Evolutionary conservation across 2,329 filamentous ascomycete species (phyloP), one percentile per base, ranked within the genome.

Genomic region (Sordariomycetes sp.): DNA sequence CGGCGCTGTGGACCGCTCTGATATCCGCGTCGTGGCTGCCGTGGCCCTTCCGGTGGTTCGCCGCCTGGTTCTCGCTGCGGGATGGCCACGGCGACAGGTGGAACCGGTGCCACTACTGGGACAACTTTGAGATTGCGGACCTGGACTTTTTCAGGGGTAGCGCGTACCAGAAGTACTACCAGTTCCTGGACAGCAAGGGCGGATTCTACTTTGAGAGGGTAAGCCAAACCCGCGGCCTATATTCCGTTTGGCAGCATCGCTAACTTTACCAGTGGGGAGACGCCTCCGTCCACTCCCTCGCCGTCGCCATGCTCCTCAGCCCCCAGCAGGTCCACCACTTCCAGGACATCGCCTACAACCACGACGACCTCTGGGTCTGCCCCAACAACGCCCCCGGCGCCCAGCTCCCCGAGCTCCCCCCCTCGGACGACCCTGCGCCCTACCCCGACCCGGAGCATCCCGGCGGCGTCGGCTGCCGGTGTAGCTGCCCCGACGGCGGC

Each of bases 41-140:
- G 1, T 74, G 68, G 60, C 73, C 73, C 5, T 64, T 75, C 51
- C 68, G 73, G 8, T 52, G 51, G 51, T 13, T 52, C 7, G 24
- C 28, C 13, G 63, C 64, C n/a, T 61, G 69, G 48, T 62, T 74
- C 59, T 64, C 70, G 2, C 67, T 73, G 61, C 68, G 68, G 50
- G 70, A 74, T 57, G 61, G 62, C 2, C 63, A 66, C 50, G 73
- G 73, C 36, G 72, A 76, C 59, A 61, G 61, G 36, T 76, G 73
- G 72, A 75, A 68, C 58, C 55, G 71, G 59, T 76, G 73, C 62
- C 73, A 76, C 59, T 76, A 74, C 62, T 76, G 73, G 73, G 74
- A 71, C 60, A 76, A 76, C 59, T 76, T 76, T 54, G 73, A 76
- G 63, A 75, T 76, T 57, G 73, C 72, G 35, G 68, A 73, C 59